Percentiles rank a stretch among this genome's conserved stretches.
Conservation (phyloP, 129 eudicot genomes). For the Tanacetum coccineum region DNA sequence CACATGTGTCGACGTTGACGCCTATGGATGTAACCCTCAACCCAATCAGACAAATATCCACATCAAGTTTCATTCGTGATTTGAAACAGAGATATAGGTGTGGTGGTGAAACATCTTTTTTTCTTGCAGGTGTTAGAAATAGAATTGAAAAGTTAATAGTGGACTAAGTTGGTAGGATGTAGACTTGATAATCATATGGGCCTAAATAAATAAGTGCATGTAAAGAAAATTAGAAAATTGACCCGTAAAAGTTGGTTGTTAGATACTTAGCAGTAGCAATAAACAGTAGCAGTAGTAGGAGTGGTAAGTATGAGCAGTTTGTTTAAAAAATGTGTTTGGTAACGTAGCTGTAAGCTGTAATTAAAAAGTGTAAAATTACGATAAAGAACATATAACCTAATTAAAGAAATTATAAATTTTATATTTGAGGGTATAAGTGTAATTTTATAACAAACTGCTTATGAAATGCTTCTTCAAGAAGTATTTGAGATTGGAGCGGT, state of each 20-base stretch:
- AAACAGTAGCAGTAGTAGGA: too few relatives aligned
- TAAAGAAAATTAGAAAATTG: not conserved
- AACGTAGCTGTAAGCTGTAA: too few relatives aligned
- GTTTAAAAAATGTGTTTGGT: too few relatives aligned
- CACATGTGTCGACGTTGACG: not conserved
- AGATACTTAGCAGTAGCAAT: too few relatives aligned
- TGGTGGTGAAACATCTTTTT: conserved; percentile 19
- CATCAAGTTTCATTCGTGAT: not conserved
- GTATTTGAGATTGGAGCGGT: too few relatives aligned
- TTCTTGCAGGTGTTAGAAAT: not conserved
- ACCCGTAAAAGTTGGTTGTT: not conserved
- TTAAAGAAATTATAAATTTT: too few relatives aligned
- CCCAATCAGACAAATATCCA: not conserved
- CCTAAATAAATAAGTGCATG: not conserved
- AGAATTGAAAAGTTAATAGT: not conserved
- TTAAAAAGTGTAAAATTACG: too few relatives aligned
- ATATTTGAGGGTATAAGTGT: too few relatives aligned
- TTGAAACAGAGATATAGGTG: conserved; percentile 11
- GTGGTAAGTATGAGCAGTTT: too few relatives aligned
- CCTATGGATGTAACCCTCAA: not conserved
- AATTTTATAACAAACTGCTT: too few relatives aligned
- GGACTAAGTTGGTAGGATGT: conserved; percentile 2
- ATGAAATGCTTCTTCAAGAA: too few relatives aligned
- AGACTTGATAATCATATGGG: not conserved
- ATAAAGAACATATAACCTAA: too few relatives aligned